These are phyloP conservation scores for Cubamyces lactineus DNA, from an alignment of 768 basidiomycete species.

Conservation along the genomic window DNA sequence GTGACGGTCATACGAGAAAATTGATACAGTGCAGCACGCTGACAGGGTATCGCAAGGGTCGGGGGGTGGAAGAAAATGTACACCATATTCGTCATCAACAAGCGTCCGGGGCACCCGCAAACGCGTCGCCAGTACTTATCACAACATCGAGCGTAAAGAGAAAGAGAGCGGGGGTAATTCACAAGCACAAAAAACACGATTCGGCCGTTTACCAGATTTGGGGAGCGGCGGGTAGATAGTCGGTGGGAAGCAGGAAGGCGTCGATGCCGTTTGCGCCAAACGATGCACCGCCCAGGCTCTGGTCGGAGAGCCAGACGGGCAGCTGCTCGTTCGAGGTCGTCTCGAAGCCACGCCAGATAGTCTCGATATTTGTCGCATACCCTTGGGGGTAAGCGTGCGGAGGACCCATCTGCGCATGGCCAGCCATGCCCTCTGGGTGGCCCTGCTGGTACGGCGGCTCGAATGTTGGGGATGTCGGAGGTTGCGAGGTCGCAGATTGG, in stretches of 20 bases:
- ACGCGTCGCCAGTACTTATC: slow-evolving; percentile 5
- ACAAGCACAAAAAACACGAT: slow-evolving; percentile 2
- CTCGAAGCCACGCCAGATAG: slow-evolving; percentile 79
- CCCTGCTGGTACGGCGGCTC: slow-evolving; percentile 43
- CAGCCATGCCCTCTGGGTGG: slow-evolving; percentile 35
- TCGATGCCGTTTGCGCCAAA: slow-evolving; percentile 85
- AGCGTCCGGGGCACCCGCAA: slow-evolving; percentile 6
- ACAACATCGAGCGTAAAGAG: slow-evolving; percentile 9
- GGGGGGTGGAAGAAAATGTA: slow-evolving; percentile 8
- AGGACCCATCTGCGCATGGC: slow-evolving; percentile 37
- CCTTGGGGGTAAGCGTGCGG: slow-evolving; percentile 29
- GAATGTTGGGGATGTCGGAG: slow-evolving; percentile 62
- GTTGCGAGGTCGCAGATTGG: slow-evolving; percentile 30
- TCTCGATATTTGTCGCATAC: slow-evolving; percentile 51
- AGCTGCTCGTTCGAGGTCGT: slow-evolving; percentile 72
- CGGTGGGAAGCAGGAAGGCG: slow-evolving; percentile 76
- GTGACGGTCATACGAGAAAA: slow-evolving; percentile 2
- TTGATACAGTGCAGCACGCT: slow-evolving; percentile 18
- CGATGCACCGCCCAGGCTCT: slow-evolving; percentile 73
- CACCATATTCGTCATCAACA: slow-evolving; percentile 14
- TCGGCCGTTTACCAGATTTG: slow-evolving; percentile 67
- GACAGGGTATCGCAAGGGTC: slow-evolving; percentile 13
- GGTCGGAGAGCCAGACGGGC: slow-evolving; percentile 87
- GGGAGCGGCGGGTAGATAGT: slow-evolving; percentile 70
- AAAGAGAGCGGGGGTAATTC: background rate